Conservation (phyloP, 2,329 filamentous ascomycete genomes). For the Penicillium sclerotiorum region DNA sequence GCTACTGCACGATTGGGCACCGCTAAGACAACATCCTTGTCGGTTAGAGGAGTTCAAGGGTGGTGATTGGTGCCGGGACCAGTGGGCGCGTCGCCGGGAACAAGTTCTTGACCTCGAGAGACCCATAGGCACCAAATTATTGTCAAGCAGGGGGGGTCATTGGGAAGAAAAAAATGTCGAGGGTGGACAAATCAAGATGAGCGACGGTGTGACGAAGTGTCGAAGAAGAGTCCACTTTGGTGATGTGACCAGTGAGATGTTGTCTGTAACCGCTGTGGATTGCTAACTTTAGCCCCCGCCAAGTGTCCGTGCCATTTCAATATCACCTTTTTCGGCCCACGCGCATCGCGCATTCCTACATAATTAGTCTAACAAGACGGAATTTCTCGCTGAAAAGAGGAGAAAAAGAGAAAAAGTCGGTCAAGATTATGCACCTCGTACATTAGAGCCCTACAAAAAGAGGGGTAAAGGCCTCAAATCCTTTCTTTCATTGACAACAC, state of each 20-base stretch:
- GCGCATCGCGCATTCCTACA: not conserved
- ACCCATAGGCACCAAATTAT: constrained; percentile 21
- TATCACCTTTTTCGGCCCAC: constrained; percentile 11
- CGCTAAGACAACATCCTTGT: constrained; percentile 17
- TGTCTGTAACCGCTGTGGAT: constrained; percentile 29
- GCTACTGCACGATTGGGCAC: constrained; percentile 39
- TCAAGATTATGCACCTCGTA: not conserved
- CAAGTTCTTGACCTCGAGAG: constrained; percentile 5
- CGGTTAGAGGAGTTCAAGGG: not conserved
- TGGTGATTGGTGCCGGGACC: constrained; percentile 18
- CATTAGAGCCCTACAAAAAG: not conserved
- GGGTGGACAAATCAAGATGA: constrained; percentile 14
- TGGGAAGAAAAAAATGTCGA: constrained; percentile 5
- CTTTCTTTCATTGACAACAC: not conserved
- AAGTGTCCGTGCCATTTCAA: constrained; percentile 14
- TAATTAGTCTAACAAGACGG: constrained; percentile 2
- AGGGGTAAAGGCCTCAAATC: constrained; percentile 3
- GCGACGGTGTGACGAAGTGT: constrained; percentile 27
- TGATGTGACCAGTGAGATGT: constrained; percentile 26
- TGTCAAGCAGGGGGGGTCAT: not conserved
- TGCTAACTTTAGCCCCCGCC: constrained; percentile 35
- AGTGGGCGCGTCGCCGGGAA: constrained; percentile 26
- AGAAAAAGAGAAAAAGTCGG: not conserved
- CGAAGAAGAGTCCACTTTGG: constrained; percentile 23
- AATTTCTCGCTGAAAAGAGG: too few relatives aligned